A percentile compares a stretch with the other conserved stretches of the same genome.
These are phyloP conservation scores for Aureobasidium sp. DNA, from an alignment of 2,329 filamentous ascomycete genomes.

Conservation along the genomic window DNA sequence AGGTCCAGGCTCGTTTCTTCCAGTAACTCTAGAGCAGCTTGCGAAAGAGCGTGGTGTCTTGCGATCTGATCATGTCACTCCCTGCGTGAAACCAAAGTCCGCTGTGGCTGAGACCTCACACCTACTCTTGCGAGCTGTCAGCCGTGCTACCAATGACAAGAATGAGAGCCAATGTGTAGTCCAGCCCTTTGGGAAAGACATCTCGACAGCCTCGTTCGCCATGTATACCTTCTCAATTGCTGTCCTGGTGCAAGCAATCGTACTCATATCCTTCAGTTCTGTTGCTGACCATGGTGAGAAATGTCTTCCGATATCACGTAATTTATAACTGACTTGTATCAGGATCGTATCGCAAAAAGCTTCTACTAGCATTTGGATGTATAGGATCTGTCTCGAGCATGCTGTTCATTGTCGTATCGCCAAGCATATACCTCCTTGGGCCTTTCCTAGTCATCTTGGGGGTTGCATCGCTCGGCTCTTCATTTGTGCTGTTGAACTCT, in stretches of 20 bases:
- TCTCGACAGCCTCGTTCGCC: conserved; percentile 89
- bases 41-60: conserved; percentile 83
- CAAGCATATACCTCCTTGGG: conserved; percentile 69
- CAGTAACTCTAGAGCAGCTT: conserved; percentile 83
- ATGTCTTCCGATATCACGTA: background rate
- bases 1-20: conserved; percentile 72
- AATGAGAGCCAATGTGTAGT: conserved; percentile 67
- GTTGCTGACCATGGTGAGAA: conserved; percentile 76
- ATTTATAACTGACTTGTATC: background rate
- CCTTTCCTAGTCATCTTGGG: conserved; percentile 75
- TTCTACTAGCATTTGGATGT: conserved; percentile 73
- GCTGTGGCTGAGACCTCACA: conserved; percentile 13
- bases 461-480: conserved; percentile 88
- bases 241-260: conserved; percentile 75
- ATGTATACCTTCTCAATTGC: conserved; percentile 94
- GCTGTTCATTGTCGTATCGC: conserved; percentile 69
- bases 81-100: conserved; percentile 47
- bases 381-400: conserved; percentile 70
- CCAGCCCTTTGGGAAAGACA: conserved; percentile 65
- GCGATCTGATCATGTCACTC: conserved; percentile 62
- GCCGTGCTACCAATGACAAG: conserved; percentile 21
- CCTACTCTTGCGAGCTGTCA: conserved; percentile 17
- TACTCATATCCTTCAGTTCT: conserved; percentile 87
- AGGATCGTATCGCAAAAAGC: conserved; percentile 67
- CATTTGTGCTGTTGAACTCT: conserved; percentile 89